Evolutionary conservation across 352 stramenopile genomes (phyloP).

Genomic region (Plasmopara halstedii): DNA sequence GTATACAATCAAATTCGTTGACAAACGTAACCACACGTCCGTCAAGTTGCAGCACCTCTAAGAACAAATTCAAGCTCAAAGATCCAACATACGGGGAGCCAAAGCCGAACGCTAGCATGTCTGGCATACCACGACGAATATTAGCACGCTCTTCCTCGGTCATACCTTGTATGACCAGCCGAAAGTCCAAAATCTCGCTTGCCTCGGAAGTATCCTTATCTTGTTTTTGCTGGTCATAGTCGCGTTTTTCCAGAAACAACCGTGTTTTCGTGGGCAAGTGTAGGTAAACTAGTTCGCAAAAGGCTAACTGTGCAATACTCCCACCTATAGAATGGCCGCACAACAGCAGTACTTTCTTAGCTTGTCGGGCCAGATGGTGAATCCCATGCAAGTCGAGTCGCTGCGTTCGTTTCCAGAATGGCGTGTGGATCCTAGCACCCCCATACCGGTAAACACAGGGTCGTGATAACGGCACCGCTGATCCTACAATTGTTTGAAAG

Average conservation of each 20-base stretch:
- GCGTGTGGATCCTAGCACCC: conserved; percentile 62
- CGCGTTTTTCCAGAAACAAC: conserved; percentile 48
- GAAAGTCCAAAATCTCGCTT: conserved; percentile 15
- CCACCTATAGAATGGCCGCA: conserved; percentile 80
- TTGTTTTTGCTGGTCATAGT: conserved; percentile 45
- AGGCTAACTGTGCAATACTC: conserved; percentile 71
- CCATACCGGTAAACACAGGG: conserved; percentile 68
- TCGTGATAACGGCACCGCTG: conserved; percentile 47
- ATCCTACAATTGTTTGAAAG: conserved; percentile 62
- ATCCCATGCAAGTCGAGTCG: conserved; percentile 46
- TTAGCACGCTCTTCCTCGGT: conserved; percentile 12
- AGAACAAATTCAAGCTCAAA: conserved; percentile 30
- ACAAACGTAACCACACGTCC: conserved; percentile 69
- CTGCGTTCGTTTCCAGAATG: conserved; percentile 68
- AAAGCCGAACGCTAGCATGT: conserved; percentile 69
- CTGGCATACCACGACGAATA: conserved; percentile 26
- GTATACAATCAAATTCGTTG: conserved; percentile 84
- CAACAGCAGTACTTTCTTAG: conserved; percentile 60
- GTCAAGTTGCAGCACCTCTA: conserved; percentile 40
- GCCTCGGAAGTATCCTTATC: conserved; percentile 4
- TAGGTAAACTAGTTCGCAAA: conserved; percentile 72
- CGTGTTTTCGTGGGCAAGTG: conserved; percentile 40
- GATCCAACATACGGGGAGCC: conserved; percentile 68
- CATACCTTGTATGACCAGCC: conserved; percentile 19
- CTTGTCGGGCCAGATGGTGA: conserved; percentile 33